Conservation (phyloP, 148 eudicot genomes). For the Diospyros lotus region DNA sequence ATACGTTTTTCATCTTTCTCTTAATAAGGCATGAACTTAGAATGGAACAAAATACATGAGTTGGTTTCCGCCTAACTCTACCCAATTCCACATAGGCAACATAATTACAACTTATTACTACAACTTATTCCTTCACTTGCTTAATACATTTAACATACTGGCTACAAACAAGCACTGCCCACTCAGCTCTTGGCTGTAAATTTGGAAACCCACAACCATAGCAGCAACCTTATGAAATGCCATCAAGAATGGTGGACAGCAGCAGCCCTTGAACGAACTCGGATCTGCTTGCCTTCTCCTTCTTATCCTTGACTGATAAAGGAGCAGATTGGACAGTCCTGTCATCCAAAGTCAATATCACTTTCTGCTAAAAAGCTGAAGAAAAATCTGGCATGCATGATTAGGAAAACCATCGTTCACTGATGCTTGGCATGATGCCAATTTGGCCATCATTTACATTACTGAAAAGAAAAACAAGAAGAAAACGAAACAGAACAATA, state of each 20-base stretch:
- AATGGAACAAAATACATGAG: constrained; percentile 14
- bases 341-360: constrained; percentile 23
- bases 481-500: background rate
- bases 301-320: constrained; percentile 73
- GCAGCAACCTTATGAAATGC: constrained; percentile 33
- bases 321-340: constrained; percentile 60
- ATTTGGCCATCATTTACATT: too few species aligned
- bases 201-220: background rate
- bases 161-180: constrained; percentile 21
- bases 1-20: constrained; percentile 1
- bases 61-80: constrained; percentile 4
- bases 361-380: constrained; percentile 8
- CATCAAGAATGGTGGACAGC: constrained; percentile 62
- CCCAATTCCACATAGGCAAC: constrained; percentile 16
- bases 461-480: too few species aligned
- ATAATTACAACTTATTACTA: constrained; percentile 38
- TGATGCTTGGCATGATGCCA: background rate
- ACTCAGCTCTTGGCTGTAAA: constrained; percentile 10
- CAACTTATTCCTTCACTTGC: constrained; percentile 26
- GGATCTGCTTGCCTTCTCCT: constrained; percentile 69
- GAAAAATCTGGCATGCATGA: background rate
- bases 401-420: background rate
- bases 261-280: constrained; percentile 72
- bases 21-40: constrained; percentile 11
- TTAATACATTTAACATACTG: constrained; percentile 26